Percentiles rank a stretch among this genome's conserved stretches.
phyloP scores from a whole-genome alignment of 140 eudicot genomes.

The Oenanthe javanica region DNA sequence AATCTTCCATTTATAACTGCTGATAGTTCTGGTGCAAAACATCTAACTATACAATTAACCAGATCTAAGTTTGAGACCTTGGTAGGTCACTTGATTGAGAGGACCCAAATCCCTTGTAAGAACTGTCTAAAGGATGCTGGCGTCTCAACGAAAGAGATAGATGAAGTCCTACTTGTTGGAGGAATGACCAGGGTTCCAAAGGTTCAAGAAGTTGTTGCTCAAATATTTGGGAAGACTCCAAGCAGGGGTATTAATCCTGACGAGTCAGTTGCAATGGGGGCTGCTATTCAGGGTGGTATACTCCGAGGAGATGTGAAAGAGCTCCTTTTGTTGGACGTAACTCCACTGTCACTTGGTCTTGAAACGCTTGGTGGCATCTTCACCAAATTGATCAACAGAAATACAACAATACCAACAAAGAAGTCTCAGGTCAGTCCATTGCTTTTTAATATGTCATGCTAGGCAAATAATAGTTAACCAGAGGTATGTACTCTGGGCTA shows the following conservation, averaged over 20 bases:
- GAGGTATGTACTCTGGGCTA: not conserved
- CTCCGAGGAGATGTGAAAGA: slow-evolving; percentile 14
- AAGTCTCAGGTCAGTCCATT: slow-evolving; percentile 12
- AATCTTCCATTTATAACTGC: slow-evolving; percentile 17
- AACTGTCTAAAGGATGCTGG: slow-evolving; percentile 16
- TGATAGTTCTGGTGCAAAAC: slow-evolving; percentile 14
- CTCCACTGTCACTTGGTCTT: slow-evolving; percentile 17
- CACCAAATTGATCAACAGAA: slow-evolving; percentile 13
- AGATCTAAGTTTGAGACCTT: slow-evolving; percentile 12
- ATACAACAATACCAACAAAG: slow-evolving; percentile 13
- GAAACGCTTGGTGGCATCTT: slow-evolving; percentile 15
- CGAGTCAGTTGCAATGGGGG: slow-evolving; percentile 15
- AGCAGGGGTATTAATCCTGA: slow-evolving; percentile 15
- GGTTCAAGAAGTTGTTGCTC: slow-evolving; percentile 12
- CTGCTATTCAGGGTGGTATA: slow-evolving; percentile 16
- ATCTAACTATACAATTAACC: slow-evolving; percentile 9
- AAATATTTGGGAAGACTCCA: slow-evolving; percentile 14
- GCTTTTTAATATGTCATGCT: not conserved
- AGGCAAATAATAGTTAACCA: not conserved
- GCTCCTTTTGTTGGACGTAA: slow-evolving; percentile 10
- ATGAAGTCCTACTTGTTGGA: slow-evolving; percentile 16
- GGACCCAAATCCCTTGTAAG: slow-evolving; percentile 3
- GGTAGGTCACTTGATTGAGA: slow-evolving; percentile 13
- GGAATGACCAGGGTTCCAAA: slow-evolving; percentile 13
- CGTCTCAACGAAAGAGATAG: slow-evolving; percentile 6